Evolutionary conservation across 2,329 filamentous ascomycete genomes (phyloP), one percentile per base, ranked within the genome.

Genomic region (Colletotrichum sp.): DNA sequence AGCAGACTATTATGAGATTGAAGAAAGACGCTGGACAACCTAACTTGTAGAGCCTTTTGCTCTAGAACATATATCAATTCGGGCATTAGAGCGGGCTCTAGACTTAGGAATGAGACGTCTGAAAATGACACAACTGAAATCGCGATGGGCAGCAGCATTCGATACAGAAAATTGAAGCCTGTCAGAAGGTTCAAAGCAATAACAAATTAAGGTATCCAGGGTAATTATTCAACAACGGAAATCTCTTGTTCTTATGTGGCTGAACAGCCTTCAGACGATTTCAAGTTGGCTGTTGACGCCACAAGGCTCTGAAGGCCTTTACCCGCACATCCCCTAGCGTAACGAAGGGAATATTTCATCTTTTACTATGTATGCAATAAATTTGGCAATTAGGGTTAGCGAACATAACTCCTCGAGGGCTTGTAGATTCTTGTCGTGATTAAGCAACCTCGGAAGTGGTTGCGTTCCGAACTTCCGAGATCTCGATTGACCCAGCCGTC

Each of bases 391-490:
- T 13, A 13, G 6, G 2, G n/a, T 13, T 51, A 13, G 12, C n/a
- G 3, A 24, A 21, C 11, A 8, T 21, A 12, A 21, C 43, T n/a
- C 0, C 43, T 47, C n/a, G 3, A 47, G n/a, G 11, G 43, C 11
- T 47, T 38, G 33, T 8, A 18, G 12, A 15, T 38, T 43, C 21
- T 31, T 6, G 54, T 34, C 15, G 24, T 27, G 21, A 27, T 38
- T 9, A 0, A 21, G 51, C 8, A 12, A 16, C n/a, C 43, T 70
- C 67, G 67, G 67, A 65, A 70, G 13, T 2, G 5, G 29, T n/a
- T 31, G 47, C 13, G 27, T 70, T 70, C 67, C 67, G 67, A 18
- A n/a, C 18, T 70, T 70, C 67, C 59, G 67, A 65, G 29, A 21
- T 6, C 12, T n/a, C 36, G 29, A 31, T 6, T 18, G 29, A 7